A percentile compares a stretch with the other conserved stretches of the same genome.
Conservation (phyloP, 2,329 filamentous ascomycete genomes). For the Aspergillus glaucus region DNA sequence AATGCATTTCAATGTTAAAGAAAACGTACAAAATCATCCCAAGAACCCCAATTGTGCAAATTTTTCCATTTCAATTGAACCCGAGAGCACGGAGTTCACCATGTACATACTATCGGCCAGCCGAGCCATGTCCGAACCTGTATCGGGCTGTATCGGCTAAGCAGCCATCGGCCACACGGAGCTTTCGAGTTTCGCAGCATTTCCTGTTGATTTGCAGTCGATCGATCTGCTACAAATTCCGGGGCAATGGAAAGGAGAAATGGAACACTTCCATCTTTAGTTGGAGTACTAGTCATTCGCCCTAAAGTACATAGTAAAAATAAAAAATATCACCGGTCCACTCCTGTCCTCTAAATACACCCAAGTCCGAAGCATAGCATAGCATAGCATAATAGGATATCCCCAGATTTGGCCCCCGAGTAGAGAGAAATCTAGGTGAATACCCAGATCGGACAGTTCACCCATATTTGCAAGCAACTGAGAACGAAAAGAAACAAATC, state of each 20-base stretch:
- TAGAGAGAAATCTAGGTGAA: too few relatives aligned
- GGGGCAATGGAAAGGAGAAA: conserved; percentile 6
- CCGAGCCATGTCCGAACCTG: conserved; percentile 10
- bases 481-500: background rate
- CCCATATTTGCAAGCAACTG: too few relatives aligned
- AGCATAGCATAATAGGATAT: too few relatives aligned
- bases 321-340: conserved; percentile 11
- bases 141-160: conserved; percentile 32
- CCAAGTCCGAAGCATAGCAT: conserved; percentile 2
- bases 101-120: background rate
- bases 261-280: background rate
- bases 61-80: too few relatives aligned
- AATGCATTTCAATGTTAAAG: too few relatives aligned
- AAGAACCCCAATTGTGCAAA: too few relatives aligned
- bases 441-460: too few relatives aligned
- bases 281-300: background rate
- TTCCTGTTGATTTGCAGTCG: background rate
- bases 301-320: conserved; percentile 3
- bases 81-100: too few relatives aligned
- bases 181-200: conserved; percentile 7
- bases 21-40: too few relatives aligned
- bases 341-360: conserved; percentile 13
- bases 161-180: conserved; percentile 29
- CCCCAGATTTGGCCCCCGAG: too few relatives aligned
- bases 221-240: background rate